phyloP scores from a whole-genome alignment of 2,329 filamentous ascomycete species.

The Dryadomyces quercivorus region DNA sequence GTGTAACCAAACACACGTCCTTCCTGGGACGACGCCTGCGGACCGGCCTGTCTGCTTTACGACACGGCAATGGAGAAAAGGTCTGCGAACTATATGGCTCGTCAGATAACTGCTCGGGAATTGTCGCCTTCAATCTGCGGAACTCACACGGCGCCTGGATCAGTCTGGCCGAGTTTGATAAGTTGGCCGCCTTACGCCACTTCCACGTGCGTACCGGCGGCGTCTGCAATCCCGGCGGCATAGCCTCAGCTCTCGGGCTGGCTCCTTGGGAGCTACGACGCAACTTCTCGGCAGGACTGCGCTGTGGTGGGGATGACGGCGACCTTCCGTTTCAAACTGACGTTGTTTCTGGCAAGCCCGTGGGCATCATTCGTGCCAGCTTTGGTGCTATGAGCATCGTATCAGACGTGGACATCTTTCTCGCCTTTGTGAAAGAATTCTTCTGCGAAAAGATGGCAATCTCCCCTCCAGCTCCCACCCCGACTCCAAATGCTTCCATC shows the following conservation, averaged over 20 bases:
- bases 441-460: slow-evolving; percentile 26
- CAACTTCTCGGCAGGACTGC: slow-evolving; percentile 75
- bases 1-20: slow-evolving; percentile 58
- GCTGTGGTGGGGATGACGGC: slow-evolving; percentile 67
- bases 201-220: slow-evolving; percentile 83
- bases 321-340: slow-evolving; percentile 37
- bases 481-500: neutral
- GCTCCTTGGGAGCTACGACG: slow-evolving; percentile 69
- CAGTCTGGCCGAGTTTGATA: slow-evolving; percentile 76
- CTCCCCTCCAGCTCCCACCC: neutral
- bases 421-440: slow-evolving; percentile 61
- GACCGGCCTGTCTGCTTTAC: slow-evolving; percentile 42
- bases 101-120: neutral
- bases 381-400: slow-evolving; percentile 81
- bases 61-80: slow-evolving; percentile 53
- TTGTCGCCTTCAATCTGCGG: slow-evolving; percentile 72
- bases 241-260: slow-evolving; percentile 60
- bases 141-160: slow-evolving; percentile 61
- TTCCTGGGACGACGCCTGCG: slow-evolving; percentile 50
- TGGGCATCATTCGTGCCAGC: slow-evolving; percentile 74
- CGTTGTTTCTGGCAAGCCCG: slow-evolving; percentile 72
- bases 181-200: slow-evolving; percentile 62
- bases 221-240: slow-evolving; percentile 82
- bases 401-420: slow-evolving; percentile 59
- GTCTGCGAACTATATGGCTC: slow-evolving; percentile 48